A percentile compares a stretch with the other conserved stretches of the same genome.
These are phyloP conservation scores for Fusarium concolor DNA, from an alignment of 2,329 filamentous ascomycete species.

Conservation along the genomic window DNA sequence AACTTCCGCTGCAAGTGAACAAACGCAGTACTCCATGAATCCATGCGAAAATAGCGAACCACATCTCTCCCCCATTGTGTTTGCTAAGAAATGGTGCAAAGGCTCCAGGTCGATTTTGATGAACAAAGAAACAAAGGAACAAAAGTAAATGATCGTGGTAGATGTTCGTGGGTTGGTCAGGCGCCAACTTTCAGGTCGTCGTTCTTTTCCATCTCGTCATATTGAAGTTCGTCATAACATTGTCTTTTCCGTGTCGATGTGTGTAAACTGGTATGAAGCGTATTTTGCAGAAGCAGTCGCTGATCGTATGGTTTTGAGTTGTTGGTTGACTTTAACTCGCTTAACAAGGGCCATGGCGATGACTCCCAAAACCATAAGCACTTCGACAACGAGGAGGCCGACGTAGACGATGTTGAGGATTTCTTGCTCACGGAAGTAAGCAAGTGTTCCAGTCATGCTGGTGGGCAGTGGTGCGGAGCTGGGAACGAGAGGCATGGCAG, in stretches of 20 bases:
- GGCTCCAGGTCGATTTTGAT: not conserved
- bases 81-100: not conserved
- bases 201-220: not conserved
- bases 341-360: constrained; percentile 49
- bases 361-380: constrained; percentile 58
- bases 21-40: constrained; percentile 26
- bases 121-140: constrained; percentile 40
- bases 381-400: constrained; percentile 59
- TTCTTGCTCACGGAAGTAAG: constrained; percentile 46
- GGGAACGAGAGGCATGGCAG: constrained; percentile 41
- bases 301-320: constrained; percentile 26
- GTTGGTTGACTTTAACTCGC: constrained; percentile 38
- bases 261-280: constrained; percentile 19
- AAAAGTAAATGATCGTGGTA: constrained; percentile 20
- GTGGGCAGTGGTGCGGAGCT: constrained; percentile 31
- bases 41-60: constrained; percentile 23
- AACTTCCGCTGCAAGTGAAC: constrained; percentile 31
- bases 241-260: constrained; percentile 17
- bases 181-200: not conserved
- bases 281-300: constrained; percentile 12
- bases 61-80: not conserved
- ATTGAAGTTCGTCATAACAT: constrained; percentile 15
- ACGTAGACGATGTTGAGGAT: constrained; percentile 62
- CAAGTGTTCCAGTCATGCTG: constrained; percentile 35
- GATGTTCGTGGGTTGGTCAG: constrained; percentile 7